Evolutionary conservation across 1,284 basidiomycete genomes (phyloP).

Genomic region (Malassezia obtusa): DNA sequence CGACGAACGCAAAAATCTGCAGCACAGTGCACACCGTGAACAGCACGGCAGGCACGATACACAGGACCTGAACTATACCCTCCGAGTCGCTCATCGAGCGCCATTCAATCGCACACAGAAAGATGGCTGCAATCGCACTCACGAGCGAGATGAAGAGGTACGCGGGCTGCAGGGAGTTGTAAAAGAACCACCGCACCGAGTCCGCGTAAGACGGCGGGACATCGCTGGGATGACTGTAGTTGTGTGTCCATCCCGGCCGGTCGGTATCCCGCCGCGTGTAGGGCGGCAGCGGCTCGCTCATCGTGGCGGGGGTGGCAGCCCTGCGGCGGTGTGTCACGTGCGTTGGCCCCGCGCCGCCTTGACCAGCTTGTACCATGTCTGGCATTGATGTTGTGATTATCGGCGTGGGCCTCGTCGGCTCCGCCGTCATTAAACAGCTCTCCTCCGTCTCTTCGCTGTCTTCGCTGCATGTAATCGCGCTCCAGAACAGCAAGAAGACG

Average conservation of each 20-base stretch:
- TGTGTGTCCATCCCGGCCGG: constrained; percentile 3
- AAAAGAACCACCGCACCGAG: constrained; percentile 1
- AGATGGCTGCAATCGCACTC: background rate
- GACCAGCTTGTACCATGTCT: constrained; percentile 3
- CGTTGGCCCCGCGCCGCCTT: background rate
- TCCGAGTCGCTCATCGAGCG: background rate
- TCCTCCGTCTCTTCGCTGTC: constrained; percentile 25
- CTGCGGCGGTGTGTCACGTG: too few species aligned
- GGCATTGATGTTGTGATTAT: constrained; percentile 16
- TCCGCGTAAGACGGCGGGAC: constrained; percentile 2
- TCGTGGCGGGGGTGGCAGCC: background rate
- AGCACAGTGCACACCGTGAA: background rate
- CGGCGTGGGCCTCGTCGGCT: constrained; percentile 43
- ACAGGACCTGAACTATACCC: background rate
- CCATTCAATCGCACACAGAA: constrained; percentile 7
- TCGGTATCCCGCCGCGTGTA: background rate
- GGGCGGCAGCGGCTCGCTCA: constrained; percentile 5
- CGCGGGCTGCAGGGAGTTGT: constrained; percentile 8
- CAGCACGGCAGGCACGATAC: background rate
- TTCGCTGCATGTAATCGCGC: constrained; percentile 30
- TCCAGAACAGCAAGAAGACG: constrained; percentile 46
- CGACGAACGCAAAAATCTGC: background rate
- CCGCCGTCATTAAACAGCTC: constrained; percentile 40
- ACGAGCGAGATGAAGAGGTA: constrained; percentile 2
- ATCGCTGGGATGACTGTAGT: background rate